Base-by-base conservation (phyloP, 139 green algal species). In the Chlorella vulgaris region DNA sequence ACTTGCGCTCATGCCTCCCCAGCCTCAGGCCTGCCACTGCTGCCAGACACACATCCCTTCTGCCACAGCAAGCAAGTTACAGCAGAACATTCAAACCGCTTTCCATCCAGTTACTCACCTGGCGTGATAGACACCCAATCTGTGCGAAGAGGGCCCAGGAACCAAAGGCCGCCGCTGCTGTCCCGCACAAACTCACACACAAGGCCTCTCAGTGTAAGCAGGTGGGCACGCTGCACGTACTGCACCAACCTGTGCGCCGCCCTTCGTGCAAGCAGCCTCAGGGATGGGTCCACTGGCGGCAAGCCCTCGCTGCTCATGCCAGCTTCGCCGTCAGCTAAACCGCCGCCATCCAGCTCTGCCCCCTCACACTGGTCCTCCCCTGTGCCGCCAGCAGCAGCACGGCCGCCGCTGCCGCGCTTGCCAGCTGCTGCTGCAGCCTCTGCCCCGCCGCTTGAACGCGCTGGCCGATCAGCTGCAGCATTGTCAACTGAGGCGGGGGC, bases 141-240 rank as follows among this genome's bases (percentile, higher is more conserved):
- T 3, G 77, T 84, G 3, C 90, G 81, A 29, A 92, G 81, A 31
- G 90, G 83, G 6, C 83, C 86, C 63, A 89, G 62, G 68, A 93
- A 70, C 69, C 81, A 91, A 7, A 91, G 73, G 53, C 83, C 38
- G 21, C 86, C 88, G 26, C 33, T 28, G 2, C 62, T 36, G 55
- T 87, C 80, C 0, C 86, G 88, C 19, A 89, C 47, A 80, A 85
- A 90, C 73, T 91, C 88, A 43, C 85, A 86, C 22, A 88, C 83
- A 29, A 92, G 80, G 55, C 85, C 43, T 3, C 75, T 79, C 43
- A 93, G 82, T 22, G 86, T 89, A 24, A 92, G 78, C 38, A 76
- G 58, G 63, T 92, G 88, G 53, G 89, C 88, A 28, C 79, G 83
- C 81, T 93, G 78, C 35, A 92, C 87, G 86, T 93, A 91, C 76